A percentile compares a stretch with the other conserved stretches of the same genome.
Conservation (phyloP, 164 flowering plant species). For the Dillenia suffruticosa region DNA sequence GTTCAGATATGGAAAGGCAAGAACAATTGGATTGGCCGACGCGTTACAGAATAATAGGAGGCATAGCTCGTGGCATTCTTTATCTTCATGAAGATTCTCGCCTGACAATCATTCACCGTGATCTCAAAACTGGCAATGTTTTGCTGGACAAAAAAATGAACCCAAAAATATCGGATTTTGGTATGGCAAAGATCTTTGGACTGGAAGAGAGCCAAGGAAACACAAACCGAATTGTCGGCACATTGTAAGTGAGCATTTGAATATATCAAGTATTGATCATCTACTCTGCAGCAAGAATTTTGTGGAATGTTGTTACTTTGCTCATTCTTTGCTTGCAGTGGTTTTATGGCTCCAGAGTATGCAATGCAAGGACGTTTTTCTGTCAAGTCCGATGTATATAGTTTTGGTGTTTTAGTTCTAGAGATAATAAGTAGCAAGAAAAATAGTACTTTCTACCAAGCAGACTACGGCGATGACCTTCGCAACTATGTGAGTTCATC, state of each 20-base stretch:
- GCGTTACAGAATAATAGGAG: conserved; percentile 20
- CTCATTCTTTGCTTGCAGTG: conserved; percentile 18
- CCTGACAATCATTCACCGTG: conserved; percentile 18
- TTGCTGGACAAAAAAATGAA: conserved; percentile 24
- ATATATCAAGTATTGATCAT: too few species aligned
- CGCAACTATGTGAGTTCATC: conserved; percentile 32
- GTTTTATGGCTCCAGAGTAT: conserved; percentile 62
- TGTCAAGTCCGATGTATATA: conserved; percentile 40
- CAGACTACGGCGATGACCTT: conserved; percentile 19
- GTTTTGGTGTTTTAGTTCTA: conserved; percentile 51
- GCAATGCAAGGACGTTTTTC: conserved; percentile 41
- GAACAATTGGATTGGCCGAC: conserved; percentile 16
- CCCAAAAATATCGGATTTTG: conserved; percentile 44
- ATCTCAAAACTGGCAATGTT: conserved; percentile 22
- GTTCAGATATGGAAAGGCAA: conserved; percentile 6
- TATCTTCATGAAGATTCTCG: conserved; percentile 30
- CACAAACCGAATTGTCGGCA: conserved; percentile 32
- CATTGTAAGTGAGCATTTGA: conserved; percentile 27
- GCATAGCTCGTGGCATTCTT: conserved; percentile 22
- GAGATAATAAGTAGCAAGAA: conserved; percentile 42
- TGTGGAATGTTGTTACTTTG: neutral
- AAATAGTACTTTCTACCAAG: conserved; percentile 17
- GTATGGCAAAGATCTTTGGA: conserved; percentile 35
- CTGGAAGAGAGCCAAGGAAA: conserved; percentile 26
- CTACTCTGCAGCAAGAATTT: too few species aligned